A percentile compares a stretch with the other conserved stretches of the same genome.
These are phyloP conservation scores for Rutstroemia sp. DNA, from an alignment of 2,329 filamentous ascomycete genomes.

Conservation along the genomic window DNA sequence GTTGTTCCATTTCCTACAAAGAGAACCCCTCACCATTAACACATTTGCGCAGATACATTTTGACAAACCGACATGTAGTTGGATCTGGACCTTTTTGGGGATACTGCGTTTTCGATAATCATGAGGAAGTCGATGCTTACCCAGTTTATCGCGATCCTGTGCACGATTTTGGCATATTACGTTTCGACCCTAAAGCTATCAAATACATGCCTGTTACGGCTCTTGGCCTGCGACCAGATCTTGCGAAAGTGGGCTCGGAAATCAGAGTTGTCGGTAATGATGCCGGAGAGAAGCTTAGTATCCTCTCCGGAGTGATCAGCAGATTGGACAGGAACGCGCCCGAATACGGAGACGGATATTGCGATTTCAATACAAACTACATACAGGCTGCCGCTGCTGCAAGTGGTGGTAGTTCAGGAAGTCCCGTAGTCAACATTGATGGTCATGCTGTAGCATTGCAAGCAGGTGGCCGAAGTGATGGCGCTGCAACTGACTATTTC, in stretches of 20 bases:
- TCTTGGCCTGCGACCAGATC: slow-evolving; percentile 73
- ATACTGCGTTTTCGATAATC: slow-evolving; percentile 97
- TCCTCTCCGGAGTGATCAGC: slow-evolving; percentile 94
- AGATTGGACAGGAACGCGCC: slow-evolving; percentile 93
- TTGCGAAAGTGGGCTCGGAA: slow-evolving; percentile 84
- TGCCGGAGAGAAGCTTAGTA: slow-evolving; percentile 96
- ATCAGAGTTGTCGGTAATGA: slow-evolving; percentile 98
- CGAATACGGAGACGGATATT: slow-evolving; percentile 96
- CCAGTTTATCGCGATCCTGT: slow-evolving; percentile 97
- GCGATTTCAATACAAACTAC: slow-evolving; percentile 94
- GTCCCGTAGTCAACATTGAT: slow-evolving; percentile 93
- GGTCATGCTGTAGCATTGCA: slow-evolving; percentile 88
- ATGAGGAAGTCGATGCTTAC: slow-evolving; percentile 91
- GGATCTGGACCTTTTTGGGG: slow-evolving; percentile 96
- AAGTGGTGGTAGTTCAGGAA: slow-evolving; percentile 95
- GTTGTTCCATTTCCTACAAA: neutral
- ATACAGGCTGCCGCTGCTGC: slow-evolving; percentile 97
- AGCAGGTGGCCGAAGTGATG: slow-evolving; percentile 87
- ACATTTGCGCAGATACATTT: slow-evolving; percentile 51
- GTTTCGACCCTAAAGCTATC: slow-evolving; percentile 92
- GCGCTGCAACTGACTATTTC: slow-evolving; percentile 96
- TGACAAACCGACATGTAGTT: slow-evolving; percentile 89
- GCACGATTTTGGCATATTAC: slow-evolving; percentile 94
- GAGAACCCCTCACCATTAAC: slow-evolving; percentile 21
- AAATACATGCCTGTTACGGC: slow-evolving; percentile 92